phyloP scores from a whole-genome alignment of 192 early-diverging fungal species.

The Gamsiella multidivaricata region DNA sequence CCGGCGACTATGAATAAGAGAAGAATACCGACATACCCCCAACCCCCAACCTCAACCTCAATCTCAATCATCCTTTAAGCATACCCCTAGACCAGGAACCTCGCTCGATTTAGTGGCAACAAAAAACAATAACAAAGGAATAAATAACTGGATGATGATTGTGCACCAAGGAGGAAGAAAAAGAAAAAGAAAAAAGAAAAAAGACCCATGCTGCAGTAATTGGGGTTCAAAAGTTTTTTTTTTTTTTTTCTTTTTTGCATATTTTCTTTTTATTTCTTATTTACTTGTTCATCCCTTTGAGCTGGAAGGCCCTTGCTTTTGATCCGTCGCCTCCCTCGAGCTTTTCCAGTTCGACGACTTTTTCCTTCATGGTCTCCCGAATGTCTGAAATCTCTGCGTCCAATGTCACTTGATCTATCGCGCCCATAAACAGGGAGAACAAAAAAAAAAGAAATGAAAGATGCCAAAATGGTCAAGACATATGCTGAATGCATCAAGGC shows the following conservation, averaged over 20 bases:
- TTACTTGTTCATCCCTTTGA: constrained; percentile 52
- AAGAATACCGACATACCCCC: neutral
- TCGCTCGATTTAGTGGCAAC: neutral
- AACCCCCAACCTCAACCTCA: too few relatives aligned
- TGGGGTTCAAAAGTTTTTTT: neutral
- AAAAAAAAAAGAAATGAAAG: neutral
- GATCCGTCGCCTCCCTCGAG: constrained; percentile 60
- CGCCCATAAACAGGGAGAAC: neutral
- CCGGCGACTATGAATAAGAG: constrained; percentile 15
- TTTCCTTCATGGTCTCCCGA: constrained; percentile 58
- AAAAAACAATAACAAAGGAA: neutral
- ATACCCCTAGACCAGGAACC: too few relatives aligned
- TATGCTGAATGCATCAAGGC: neutral
- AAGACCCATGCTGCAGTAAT: neutral
- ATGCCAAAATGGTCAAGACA: neutral
- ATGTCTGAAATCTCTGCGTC: constrained; percentile 58
- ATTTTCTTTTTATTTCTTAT: neutral
- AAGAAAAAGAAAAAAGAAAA: too few relatives aligned
- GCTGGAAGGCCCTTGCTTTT: constrained; percentile 56
- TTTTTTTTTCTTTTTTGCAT: neutral
- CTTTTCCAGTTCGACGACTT: constrained; percentile 56
- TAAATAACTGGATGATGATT: neutral
- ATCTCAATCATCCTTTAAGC: neutral
- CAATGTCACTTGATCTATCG: constrained; percentile 62
- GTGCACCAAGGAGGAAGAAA: too few relatives aligned